Conservation (phyloP, 805 yeast species). For the Cyberlindnera galapagoensis region DNA sequence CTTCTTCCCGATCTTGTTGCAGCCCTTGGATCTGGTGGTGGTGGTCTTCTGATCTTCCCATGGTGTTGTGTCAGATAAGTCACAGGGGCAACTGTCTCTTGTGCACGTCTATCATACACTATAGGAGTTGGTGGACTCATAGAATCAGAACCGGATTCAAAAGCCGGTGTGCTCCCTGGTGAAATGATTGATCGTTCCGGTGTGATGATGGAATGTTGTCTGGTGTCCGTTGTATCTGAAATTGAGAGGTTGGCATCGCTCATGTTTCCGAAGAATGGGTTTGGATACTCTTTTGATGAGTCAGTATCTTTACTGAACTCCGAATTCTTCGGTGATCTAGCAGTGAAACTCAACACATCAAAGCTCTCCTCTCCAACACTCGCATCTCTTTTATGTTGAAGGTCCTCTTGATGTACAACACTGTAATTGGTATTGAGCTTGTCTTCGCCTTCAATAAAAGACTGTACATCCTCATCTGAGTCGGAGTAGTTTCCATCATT, state of each 20-base stretch:
- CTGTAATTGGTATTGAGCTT: conserved; percentile 10
- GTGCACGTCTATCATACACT: conserved; percentile 34
- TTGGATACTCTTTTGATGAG: conserved; percentile 4
- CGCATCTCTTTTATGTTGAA: neutral
- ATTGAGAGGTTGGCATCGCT: conserved; percentile 6
- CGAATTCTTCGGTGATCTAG: conserved; percentile 27
- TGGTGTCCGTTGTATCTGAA: neutral
- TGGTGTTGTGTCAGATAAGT: conserved; percentile 15
- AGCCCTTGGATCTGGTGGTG: conserved; percentile 26
- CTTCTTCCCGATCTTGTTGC: conserved; percentile 32
- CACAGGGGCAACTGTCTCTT: conserved; percentile 27
- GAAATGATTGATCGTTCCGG: conserved; percentile 5
- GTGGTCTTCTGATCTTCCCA: conserved; percentile 28
- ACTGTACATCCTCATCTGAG: conserved; percentile 8
- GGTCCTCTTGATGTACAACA: conserved; percentile 12
- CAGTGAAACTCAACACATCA: conserved; percentile 29
- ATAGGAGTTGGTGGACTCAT: conserved; percentile 2
- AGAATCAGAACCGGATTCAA: conserved; percentile 2
- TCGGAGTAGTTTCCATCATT: conserved; percentile 23
- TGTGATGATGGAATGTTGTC: conserved; percentile 1
- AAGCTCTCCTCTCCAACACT: conserved; percentile 16
- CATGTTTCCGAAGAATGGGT: neutral
- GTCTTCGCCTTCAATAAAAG: conserved; percentile 9
- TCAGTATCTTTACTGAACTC: conserved; percentile 21
- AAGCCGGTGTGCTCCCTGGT: conserved; percentile 3